Conservation (phyloP, 805 yeast species). For the Nakazawaea wickerhamii region DNA sequence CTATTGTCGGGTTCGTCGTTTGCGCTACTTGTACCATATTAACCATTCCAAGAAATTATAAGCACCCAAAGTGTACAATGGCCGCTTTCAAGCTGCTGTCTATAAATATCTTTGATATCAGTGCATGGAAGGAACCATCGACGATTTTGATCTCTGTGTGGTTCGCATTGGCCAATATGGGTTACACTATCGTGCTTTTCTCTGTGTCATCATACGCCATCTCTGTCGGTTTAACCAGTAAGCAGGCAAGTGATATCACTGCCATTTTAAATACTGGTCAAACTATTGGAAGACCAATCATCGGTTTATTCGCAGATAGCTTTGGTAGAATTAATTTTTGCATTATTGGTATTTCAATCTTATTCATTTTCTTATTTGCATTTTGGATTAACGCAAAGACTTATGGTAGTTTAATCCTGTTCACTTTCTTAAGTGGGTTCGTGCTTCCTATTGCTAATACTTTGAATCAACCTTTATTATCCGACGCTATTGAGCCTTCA, state of each 20-base stretch:
- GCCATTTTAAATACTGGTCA: constrained; percentile 45
- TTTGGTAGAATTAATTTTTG: constrained; percentile 44
- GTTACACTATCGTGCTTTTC: constrained; percentile 39
- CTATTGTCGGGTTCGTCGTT: constrained; percentile 31
- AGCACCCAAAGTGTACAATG: constrained; percentile 17
- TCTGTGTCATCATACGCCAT: constrained; percentile 43
- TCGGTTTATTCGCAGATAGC: constrained; percentile 40
- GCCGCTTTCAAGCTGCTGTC: constrained; percentile 21
- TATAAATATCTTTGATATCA: constrained; percentile 29
- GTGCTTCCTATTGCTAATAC: constrained; percentile 32
- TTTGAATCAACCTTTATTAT: constrained; percentile 24
- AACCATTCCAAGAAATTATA: constrained; percentile 39
- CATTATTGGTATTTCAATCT: constrained; percentile 26
- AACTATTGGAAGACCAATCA: constrained; percentile 42
- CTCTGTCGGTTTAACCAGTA: constrained; percentile 38
- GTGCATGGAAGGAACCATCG: constrained; percentile 25
- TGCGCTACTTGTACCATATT: constrained; percentile 35
- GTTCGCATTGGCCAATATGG: constrained; percentile 30
- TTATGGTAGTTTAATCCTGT: constrained; percentile 31
- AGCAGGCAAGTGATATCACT: constrained; percentile 39
- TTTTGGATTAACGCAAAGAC: constrained; percentile 38
- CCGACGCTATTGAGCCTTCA: constrained; percentile 33
- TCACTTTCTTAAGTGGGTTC: constrained; percentile 32
- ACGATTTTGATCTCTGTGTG: constrained; percentile 31
- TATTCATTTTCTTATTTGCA: constrained; percentile 33